Evolutionary conservation across 1,284 basidiomycete genomes (phyloP).

Genomic region (Fistulinella staudtii): DNA sequence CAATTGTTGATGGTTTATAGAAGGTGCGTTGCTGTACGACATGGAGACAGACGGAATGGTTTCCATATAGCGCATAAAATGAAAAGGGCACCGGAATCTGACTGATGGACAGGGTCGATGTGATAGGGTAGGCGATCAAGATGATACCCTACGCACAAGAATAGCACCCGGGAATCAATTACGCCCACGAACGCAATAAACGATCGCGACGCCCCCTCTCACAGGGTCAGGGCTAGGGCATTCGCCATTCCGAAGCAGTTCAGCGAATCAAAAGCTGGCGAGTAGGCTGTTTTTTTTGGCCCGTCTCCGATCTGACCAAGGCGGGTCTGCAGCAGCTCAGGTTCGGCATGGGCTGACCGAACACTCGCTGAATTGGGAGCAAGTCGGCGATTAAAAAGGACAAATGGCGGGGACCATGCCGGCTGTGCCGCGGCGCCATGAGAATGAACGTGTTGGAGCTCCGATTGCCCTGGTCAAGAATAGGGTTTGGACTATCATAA

Average conservation of each 20-base stretch:
- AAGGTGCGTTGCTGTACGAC: conserved; percentile 21
- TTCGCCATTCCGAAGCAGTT: neutral
- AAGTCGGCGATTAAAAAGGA: conserved; percentile 32
- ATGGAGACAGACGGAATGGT: conserved; percentile 21
- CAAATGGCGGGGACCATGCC: conserved; percentile 14
- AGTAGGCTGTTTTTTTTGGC: too few species aligned
- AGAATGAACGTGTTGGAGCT: conserved; percentile 19
- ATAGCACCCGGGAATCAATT: conserved; percentile 16
- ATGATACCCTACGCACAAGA: conserved; percentile 28
- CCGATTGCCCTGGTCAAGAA: conserved; percentile 21
- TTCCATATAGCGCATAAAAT: conserved; percentile 19
- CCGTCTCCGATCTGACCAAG: too few species aligned
- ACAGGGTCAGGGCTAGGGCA: conserved; percentile 25
- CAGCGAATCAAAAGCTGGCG: neutral
- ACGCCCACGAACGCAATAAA: conserved; percentile 13
- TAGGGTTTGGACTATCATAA: too few species aligned
- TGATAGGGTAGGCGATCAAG: conserved; percentile 38
- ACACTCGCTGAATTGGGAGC: conserved; percentile 24
- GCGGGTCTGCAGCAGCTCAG: too few species aligned
- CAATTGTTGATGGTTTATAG: conserved; percentile 19
- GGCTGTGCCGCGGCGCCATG: conserved; percentile 29
- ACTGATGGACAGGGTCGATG: conserved; percentile 34
- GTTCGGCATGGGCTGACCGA: neutral
- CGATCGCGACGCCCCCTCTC: conserved; percentile 17
- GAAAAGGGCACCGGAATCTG: conserved; percentile 31